Evolutionary conservation across 139 green algal genomes (phyloP).

Genomic region (Eudorina sp.): DNA sequence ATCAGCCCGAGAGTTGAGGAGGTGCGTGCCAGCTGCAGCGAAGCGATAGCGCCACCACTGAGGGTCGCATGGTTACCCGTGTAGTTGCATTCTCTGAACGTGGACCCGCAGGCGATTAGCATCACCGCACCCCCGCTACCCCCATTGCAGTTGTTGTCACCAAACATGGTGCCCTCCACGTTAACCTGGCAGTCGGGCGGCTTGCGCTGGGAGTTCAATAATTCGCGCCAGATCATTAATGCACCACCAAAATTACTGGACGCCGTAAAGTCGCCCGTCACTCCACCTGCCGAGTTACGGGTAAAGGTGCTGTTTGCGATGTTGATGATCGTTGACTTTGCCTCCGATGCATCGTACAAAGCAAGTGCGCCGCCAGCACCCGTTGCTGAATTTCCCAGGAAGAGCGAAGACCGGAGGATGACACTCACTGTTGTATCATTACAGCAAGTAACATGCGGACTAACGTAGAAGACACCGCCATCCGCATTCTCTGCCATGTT

Average conservation of each 20-base stretch:
- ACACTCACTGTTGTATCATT: not conserved
- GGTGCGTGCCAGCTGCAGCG: not conserved
- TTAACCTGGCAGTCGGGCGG: not conserved
- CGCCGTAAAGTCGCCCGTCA: not conserved
- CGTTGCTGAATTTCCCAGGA: not conserved
- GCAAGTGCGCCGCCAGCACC: not conserved
- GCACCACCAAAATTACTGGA: not conserved
- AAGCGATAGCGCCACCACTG: not conserved
- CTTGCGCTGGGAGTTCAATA: not conserved
- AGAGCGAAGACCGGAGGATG: not conserved
- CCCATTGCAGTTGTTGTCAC: not conserved
- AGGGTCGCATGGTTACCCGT: not conserved
- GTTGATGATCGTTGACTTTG: not conserved
- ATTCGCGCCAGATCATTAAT: not conserved
- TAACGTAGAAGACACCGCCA: not conserved
- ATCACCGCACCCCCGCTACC: slow-evolving; percentile 1
- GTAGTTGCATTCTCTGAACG: not conserved
- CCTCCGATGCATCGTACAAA: not conserved
- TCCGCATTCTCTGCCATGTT: not conserved
- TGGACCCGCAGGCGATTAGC: not conserved
- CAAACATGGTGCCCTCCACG: not conserved
- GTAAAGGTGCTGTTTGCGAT: not conserved
- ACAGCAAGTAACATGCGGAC: not conserved
- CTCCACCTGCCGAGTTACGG: not conserved
- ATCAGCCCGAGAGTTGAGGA: not conserved